phyloP scores from a whole-genome alignment of 805 yeast genomes.

The Myxozyma neotropica region DNA sequence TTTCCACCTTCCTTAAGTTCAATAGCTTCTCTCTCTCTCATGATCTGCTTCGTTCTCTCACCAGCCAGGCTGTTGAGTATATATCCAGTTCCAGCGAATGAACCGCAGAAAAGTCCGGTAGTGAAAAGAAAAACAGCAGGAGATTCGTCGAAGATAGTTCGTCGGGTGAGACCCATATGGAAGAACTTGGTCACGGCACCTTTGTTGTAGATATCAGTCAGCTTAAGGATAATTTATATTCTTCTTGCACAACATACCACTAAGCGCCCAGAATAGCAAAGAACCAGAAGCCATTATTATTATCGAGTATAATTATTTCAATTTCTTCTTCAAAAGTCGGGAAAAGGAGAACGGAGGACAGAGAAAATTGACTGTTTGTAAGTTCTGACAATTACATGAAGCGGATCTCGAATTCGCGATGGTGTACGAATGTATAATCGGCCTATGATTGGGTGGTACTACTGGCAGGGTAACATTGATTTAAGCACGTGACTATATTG shows the following conservation, averaged over 20 bases:
- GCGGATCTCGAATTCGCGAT: conserved; percentile 6
- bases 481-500: background rate
- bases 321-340: no score
- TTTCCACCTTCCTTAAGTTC: conserved; percentile 5
- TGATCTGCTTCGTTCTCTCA: background rate
- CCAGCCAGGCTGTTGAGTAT: conserved; percentile 34
- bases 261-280: background rate
- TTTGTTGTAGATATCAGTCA: no score
- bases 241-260: background rate
- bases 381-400: no score
- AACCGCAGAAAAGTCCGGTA: conserved; percentile 34
- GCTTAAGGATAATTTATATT: background rate
- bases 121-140: background rate
- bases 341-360: no score
- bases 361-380: no score
- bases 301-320: background rate
- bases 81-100: conserved; percentile 42
- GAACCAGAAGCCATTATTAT: background rate
- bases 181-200: conserved; percentile 44
- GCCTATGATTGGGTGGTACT: conserved; percentile 3
- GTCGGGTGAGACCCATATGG: conserved; percentile 42
- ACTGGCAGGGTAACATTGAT: background rate
- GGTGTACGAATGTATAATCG: background rate
- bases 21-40: conserved; percentile 2
- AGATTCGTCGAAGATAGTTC: conserved; percentile 35